phyloP scores from a whole-genome alignment of 2,329 filamentous ascomycete species.

The Epichloe amarillans region DNA sequence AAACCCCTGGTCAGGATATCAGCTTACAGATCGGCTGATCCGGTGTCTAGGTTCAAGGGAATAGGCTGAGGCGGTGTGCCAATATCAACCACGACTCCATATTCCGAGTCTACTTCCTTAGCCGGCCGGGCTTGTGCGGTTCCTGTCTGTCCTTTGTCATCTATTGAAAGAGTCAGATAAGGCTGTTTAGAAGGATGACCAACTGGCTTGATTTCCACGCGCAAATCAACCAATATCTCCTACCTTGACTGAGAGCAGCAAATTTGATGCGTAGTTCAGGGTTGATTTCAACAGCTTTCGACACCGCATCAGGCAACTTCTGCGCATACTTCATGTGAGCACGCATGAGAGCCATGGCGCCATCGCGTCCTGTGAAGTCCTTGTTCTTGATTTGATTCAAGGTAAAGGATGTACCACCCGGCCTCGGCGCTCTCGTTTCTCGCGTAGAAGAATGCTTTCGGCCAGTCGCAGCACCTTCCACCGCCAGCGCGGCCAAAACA shows the following conservation, averaged over 20 bases:
- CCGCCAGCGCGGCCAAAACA: slow-evolving; percentile 4
- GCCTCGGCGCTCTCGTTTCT: background rate
- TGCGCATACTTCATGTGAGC: slow-evolving; percentile 26
- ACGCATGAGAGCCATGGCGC: slow-evolving; percentile 14
- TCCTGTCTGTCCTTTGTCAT: slow-evolving; percentile 9
- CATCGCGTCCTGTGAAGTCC: slow-evolving; percentile 20
- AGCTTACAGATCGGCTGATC: slow-evolving; percentile 34
- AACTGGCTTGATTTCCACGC: background rate
- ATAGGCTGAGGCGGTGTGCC: slow-evolving; percentile 44
- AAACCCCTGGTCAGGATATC: background rate
- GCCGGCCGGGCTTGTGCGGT: slow-evolving; percentile 16
- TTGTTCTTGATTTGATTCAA: slow-evolving; percentile 22
- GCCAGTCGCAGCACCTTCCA: slow-evolving; percentile 3
- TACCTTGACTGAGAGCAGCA: slow-evolving; percentile 3
- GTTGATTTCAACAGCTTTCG: slow-evolving; percentile 12
- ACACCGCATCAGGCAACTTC: slow-evolving; percentile 15
- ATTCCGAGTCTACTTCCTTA: slow-evolving; percentile 36
- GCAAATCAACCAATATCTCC: background rate
- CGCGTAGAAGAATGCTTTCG: background rate
- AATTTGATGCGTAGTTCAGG: slow-evolving; percentile 14
- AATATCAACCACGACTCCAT: slow-evolving; percentile 47
- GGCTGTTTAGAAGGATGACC: background rate
- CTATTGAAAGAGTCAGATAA: slow-evolving; percentile 1
- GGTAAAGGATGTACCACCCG: slow-evolving; percentile 10
- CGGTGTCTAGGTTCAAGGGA: slow-evolving; percentile 58